Base-by-base conservation (phyloP, 805 yeast species). In the Metschnikowia shivogae region DNA sequence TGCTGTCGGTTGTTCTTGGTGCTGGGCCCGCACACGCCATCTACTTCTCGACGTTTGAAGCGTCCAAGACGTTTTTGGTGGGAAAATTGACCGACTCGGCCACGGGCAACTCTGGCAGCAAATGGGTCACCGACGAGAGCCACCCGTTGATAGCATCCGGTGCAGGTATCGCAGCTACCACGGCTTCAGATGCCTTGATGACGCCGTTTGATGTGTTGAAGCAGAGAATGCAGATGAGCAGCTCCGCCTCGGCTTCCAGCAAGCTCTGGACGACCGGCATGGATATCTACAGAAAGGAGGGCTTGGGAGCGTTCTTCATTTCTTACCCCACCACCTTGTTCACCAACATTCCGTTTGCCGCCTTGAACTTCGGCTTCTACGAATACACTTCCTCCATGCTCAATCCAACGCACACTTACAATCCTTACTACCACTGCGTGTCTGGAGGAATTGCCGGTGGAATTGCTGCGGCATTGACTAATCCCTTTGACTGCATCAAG, bases 1-100 rank as follows among this genome's bases (percentile, higher is more conserved):
- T 92, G 13, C 82, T 89, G 20, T 86, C 96, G 1, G 95, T 93
- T 48, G 82, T 89, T 2, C 61, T 92, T 49, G 99, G 99, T 32
- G 97, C 99, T n/a, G 99, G 99, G 6, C 99, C 99, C 2, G 97
- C 98, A 3, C 99, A 92, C 68, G 98, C 98, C 3, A 85, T 93
- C 6, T 92, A 93, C 67, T 92, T 89, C 63, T 82, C 90, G n/a
- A 95, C 93, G 4, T 93, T 89, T 65, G 99, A 92, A 66, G 75
- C 81, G 41, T 76, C 89, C 39, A 85, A 86, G 60, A 80, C 84
- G 6, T 61, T 73, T 10, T 65, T 85, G 40, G 76, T 72, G 35
- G 76, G 72, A 56, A 62, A 63, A 36, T 56, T 69, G 35, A 65
- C 73, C 17, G 56, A 59, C 41, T 50, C 66, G 3, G 53, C 58